Conservation (phyloP, 257 asterid genomes). For the Knoxia roxburghii region DNA sequence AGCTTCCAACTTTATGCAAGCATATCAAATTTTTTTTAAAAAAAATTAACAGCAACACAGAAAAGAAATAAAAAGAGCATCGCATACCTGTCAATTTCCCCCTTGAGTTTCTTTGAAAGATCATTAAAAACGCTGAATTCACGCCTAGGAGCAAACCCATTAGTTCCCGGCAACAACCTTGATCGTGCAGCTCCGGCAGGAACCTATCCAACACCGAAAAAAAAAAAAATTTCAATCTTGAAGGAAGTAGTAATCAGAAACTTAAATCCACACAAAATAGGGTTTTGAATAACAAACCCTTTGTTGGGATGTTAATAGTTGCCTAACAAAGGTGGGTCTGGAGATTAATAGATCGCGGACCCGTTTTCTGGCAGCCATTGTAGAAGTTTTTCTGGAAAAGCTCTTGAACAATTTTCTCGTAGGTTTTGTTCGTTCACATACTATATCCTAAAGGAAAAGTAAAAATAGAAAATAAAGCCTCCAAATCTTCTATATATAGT, state of each 20-base stretch:
- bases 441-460: background rate
- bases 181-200: slow-evolving; percentile 26
- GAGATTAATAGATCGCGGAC: slow-evolving; percentile 56
- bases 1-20: background rate
- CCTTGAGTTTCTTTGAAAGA: slow-evolving; percentile 66
- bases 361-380: slow-evolving; percentile 64
- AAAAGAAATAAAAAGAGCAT: background rate
- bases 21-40: too few species aligned
- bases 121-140: slow-evolving; percentile 66
- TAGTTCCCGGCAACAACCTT: slow-evolving; percentile 25
- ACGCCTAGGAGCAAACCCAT: slow-evolving; percentile 41
- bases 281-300: slow-evolving; percentile 30
- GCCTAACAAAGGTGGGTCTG: slow-evolving; percentile 38
- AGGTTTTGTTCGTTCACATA: background rate
- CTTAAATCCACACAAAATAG: background rate
- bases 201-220: slow-evolving; percentile 41
- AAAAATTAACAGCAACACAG: background rate
- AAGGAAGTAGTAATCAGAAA: background rate
- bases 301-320: slow-evolving; percentile 32
- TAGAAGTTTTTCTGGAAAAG: background rate
- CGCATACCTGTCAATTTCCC: slow-evolving; percentile 51
- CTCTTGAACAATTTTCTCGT: background rate
- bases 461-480: too few species aligned
- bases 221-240: background rate
- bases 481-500: too few species aligned